These are phyloP conservation scores for Rhododendron griersonianum DNA, from an alignment of 148 eudicot species.

Conservation along the genomic window DNA sequence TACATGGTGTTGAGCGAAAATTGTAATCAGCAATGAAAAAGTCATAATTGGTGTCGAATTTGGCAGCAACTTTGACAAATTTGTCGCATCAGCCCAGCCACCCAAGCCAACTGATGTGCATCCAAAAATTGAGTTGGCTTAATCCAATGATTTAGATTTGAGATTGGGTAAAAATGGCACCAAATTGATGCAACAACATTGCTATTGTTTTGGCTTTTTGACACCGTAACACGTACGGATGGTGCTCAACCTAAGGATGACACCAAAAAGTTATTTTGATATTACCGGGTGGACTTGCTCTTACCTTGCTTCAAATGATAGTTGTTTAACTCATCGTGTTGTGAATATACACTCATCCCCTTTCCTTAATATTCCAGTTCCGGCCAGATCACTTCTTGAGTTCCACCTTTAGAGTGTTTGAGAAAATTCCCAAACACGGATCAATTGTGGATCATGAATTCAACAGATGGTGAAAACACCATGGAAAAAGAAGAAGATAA, in stretches of 20 bases:
- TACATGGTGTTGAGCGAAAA: background rate
- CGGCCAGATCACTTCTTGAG: background rate
- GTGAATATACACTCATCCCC: background rate
- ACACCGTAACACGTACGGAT: background rate
- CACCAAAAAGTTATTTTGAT: background rate
- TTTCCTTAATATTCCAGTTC: background rate
- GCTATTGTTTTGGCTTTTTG: background rate
- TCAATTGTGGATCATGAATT: background rate
- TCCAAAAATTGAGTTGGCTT: background rate
- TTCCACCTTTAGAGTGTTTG: background rate
- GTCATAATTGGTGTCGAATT: background rate
- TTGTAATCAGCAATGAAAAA: background rate
- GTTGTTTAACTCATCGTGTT: background rate
- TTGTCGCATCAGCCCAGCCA: background rate
- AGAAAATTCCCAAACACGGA: background rate
- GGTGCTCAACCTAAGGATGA: background rate
- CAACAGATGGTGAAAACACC: background rate
- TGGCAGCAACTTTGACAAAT: background rate
- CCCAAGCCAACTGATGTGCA: background rate
- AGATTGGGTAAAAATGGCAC: background rate
- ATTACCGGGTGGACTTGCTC: background rate
- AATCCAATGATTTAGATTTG: background rate
- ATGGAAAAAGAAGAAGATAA: constrained; percentile 17
- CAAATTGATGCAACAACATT: background rate
- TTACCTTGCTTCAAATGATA: background rate